Evolutionary conservation across 176 grass and related monocot species (phyloP), one percentile per base, ranked within the genome.

Genomic region (Echinochloa phyllopogon): DNA sequence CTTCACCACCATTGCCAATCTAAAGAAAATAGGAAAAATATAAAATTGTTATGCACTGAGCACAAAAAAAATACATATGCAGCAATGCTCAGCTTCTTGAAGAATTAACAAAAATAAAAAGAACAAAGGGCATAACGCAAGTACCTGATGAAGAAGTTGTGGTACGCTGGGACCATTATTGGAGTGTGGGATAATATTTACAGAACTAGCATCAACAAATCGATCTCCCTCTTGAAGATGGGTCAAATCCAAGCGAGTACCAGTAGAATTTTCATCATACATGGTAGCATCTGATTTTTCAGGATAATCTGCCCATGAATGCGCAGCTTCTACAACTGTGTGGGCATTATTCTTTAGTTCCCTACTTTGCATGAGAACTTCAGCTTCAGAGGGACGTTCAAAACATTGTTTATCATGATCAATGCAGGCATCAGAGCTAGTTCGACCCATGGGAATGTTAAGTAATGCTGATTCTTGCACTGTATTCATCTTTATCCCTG

Each of bases 61-160:
- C 0, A 10, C 14, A 14, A 50, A 69, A 76, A 18, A 63, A 82
- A 58, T 18, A 48, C n/a, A 58, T 48, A 83, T 47, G 48, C 49
- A 68, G 66, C 11, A 80, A 72, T 71, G 40, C 5, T 33, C 29
- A 33, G 29, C 29, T 33, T 33, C 29, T n/a, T 72, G 4, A 8
- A 66, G 60, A 63, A 62, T n/a, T 6, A 82, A 48, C 20, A 75
- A 82, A 63, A 9, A 59, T 75, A 81, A 75, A 20, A 65, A 18
- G 52, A 2, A 25, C 52, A 83, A 69, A 10, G 77, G 60, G 50
- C 51, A 81, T 84, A n/a, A 36, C 65, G 70, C 10, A 60, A 48
- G 27, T 92, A 97, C 95, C 88, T 15, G 86, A 87, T 91, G 92
- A 85, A 97, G 90, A 89, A 94, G 90, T 84, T 97, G 92, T 14